Base-by-base conservation (phyloP, 2,329 filamentous ascomycete genomes). In the Aspergillus cejpii region DNA sequence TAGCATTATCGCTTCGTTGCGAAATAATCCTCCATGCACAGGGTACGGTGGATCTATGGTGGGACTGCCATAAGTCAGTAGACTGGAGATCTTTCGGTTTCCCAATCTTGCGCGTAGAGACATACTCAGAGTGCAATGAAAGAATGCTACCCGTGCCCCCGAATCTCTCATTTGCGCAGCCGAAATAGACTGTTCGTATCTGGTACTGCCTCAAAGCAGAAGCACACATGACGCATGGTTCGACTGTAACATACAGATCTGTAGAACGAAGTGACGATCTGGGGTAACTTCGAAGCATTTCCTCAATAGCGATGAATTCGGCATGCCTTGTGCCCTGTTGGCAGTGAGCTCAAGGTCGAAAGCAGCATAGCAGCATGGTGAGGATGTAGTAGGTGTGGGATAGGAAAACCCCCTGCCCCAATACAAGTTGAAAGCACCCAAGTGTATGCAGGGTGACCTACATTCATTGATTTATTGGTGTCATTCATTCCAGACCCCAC, bases 141-240 rank as follows among this genome's bases (percentile, higher is more conserved):
- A 98, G 81, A 11, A 98, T 92, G 43, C 94, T 91, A 1, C 92
- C 92, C 12, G 89, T 95, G 24, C 94, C 92, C 6, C 92, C 92
- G 70, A 98, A 98, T 46, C 94, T 87, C 71, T 98, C 92, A 65
- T 98, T 98, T 57, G 86, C 81, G 48, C 90, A 94, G 3, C 92
- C 94, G 66, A 92, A 98, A 67, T 91, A 97, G 24, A 98, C 92
- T 54, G 84, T 85, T 50, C 85, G 80, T 66, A 98, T 89, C 11
- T 82, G 80, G 53, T 94, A 84, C 67, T 98, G 94, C 41, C 89
- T 81, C 40, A 98, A 77, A 42, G 94, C 81, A 5, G 89, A 94
- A 10, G 92, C 92, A 64, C 92, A 98, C 92, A 98, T 98, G 71
- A 98, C 88, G 66, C 92, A 98, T 3, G 92, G 92, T 69, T 98